These are phyloP conservation scores for Kalaharituber pfeilii DNA, from an alignment of 2,329 filamentous ascomycete genomes.

Conservation along the genomic window DNA sequence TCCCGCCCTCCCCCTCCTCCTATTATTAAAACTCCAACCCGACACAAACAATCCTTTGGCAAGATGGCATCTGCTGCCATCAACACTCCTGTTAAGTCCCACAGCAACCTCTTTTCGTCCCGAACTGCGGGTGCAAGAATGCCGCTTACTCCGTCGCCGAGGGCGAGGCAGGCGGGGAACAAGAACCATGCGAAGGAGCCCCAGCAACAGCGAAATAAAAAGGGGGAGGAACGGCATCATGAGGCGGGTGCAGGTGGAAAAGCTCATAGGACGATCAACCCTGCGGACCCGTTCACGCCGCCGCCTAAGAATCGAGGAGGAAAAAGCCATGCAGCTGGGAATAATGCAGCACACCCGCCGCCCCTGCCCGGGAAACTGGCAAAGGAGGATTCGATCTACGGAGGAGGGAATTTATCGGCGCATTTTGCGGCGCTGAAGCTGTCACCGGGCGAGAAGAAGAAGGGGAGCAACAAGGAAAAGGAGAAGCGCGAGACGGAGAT, in stretches of 20 bases:
- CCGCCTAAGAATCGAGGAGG: constrained; percentile 24
- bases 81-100: constrained; percentile 87
- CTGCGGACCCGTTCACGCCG: constrained; percentile 60
- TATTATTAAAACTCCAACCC: neutral
- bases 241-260: neutral
- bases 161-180: constrained; percentile 41
- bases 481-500: constrained; percentile 42
- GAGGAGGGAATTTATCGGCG: neutral
- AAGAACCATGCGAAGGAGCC: neutral
- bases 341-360: constrained; percentile 60
- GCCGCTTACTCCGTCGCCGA: constrained; percentile 83
- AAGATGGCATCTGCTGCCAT: constrained; percentile 70
- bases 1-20: too few relatives aligned
- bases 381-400: neutral
- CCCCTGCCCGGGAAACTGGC: constrained; percentile 36
- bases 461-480: constrained; percentile 47
- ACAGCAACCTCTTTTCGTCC: constrained; percentile 77
- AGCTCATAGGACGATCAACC: neutral
- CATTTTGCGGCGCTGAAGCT: neutral
- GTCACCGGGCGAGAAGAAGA: neutral
- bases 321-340: constrained; percentile 46
- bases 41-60: constrained; percentile 22
- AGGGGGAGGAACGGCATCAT: neutral
- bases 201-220: neutral
- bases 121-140: constrained; percentile 89